Conservation (phyloP, 352 stramenopile genomes). For the Elongisporangium anandrum region DNA sequence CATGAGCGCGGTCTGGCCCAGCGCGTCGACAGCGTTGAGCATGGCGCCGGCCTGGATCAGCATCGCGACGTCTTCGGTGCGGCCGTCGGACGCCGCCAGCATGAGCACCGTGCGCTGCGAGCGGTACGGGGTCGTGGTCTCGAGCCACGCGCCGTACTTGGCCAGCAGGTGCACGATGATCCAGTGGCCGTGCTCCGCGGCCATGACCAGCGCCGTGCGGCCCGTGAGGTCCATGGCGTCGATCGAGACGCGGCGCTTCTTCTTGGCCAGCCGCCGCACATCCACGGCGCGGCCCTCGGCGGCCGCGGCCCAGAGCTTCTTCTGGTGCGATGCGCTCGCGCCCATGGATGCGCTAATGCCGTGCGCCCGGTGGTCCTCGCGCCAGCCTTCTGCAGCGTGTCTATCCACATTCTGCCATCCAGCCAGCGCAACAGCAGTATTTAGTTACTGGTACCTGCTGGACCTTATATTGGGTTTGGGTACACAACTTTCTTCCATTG, state of each 20-base stretch:
- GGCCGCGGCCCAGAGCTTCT: neutral
- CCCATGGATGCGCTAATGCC: neutral
- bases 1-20: constrained; percentile 83
- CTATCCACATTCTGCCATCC: neutral
- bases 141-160: neutral
- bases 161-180: neutral
- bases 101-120: neutral
- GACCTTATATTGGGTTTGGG: neutral
- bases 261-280: neutral
- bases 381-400: neutral
- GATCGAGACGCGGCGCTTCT: neutral
- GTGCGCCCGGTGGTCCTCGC: neutral
- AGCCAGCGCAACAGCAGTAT: neutral
- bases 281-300: neutral
- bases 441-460: neutral
- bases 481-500: neutral
- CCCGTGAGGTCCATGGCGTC: neutral
- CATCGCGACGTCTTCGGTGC: neutral
- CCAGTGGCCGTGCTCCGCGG: neutral
- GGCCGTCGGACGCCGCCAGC: neutral
- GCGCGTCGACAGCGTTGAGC: constrained; percentile 72
- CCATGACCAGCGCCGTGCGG: neutral
- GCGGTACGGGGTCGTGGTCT: neutral
- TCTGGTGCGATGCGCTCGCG: neutral
- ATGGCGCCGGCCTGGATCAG: constrained; percentile 27